Evolutionary conservation across 78 protist genomes (phyloP).

Genomic region (Monosiga brevicollis): DNA sequence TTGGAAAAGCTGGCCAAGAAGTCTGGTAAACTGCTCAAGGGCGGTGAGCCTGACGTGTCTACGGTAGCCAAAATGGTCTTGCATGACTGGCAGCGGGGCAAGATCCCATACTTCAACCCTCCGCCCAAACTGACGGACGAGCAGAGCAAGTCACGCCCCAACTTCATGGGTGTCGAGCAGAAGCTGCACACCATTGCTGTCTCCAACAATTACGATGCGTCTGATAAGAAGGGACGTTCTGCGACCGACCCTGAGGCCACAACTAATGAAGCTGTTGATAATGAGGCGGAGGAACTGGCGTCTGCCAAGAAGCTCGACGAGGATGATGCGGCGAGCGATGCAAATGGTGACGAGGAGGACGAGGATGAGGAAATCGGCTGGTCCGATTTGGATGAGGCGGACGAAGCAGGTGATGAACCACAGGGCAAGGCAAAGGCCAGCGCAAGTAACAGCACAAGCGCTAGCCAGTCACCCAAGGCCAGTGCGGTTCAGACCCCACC

Average conservation of each 20-base stretch:
- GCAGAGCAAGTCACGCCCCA: background rate
- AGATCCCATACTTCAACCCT: conserved; percentile 76
- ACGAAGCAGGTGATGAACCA: background rate
- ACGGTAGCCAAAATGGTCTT: conserved; percentile 78
- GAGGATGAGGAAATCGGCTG: background rate
- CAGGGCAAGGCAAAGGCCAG: background rate
- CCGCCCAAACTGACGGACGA: conserved; percentile 51
- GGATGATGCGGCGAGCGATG: background rate
- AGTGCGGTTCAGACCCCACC: background rate
- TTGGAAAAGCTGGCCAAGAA: conserved; percentile 47
- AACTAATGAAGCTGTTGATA: background rate
- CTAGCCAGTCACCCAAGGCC: background rate
- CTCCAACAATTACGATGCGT: background rate
- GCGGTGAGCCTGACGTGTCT: conserved; percentile 77
- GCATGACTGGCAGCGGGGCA: conserved; percentile 87
- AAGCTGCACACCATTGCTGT: background rate
- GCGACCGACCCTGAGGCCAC: background rate
- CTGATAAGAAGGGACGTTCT: background rate
- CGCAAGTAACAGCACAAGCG: background rate
- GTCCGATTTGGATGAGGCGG: background rate
- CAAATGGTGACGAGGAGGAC: background rate
- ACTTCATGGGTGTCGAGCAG: background rate
- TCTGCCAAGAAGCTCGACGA: background rate
- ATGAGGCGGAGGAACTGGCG: background rate
- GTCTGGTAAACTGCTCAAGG: conserved; percentile 64